Evolutionary conservation across 371 early-diverging fungal genomes (phyloP).

Genomic region (Aphelidium insulamus): DNA sequence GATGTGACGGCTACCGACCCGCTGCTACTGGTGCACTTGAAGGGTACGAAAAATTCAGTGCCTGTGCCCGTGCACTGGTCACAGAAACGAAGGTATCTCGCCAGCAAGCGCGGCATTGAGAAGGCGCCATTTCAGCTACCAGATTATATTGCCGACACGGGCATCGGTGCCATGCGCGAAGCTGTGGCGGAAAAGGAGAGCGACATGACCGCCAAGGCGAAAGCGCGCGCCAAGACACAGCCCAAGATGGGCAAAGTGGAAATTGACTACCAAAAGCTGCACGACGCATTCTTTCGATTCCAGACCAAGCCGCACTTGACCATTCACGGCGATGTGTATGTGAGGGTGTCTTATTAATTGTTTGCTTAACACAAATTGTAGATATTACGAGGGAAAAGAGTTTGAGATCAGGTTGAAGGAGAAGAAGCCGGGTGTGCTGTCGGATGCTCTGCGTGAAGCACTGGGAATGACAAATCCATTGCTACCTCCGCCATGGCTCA

Average conservation of each 20-base stretch:
- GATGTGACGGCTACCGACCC: slow-evolving; percentile 84
- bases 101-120: slow-evolving; percentile 84
- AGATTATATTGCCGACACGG: slow-evolving; percentile 90
- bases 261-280: slow-evolving; percentile 85
- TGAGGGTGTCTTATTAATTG: slow-evolving; percentile 1
- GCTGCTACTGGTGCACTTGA: slow-evolving; percentile 64
- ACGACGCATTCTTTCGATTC: slow-evolving; percentile 91
- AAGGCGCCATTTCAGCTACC: slow-evolving; percentile 90
- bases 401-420: slow-evolving; percentile 70
- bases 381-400: slow-evolving; percentile 90
- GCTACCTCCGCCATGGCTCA: slow-evolving; percentile 95
- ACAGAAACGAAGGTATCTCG: slow-evolving; percentile 83
- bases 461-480: slow-evolving; percentile 63
- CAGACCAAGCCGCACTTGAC: slow-evolving; percentile 71
- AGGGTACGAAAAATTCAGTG: slow-evolving; percentile 74
- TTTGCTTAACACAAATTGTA: slow-evolving; percentile 1
- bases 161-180: slow-evolving; percentile 87
- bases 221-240: slow-evolving; percentile 64
- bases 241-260: slow-evolving; percentile 91
- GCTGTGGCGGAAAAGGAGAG: slow-evolving; percentile 72
- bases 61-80: slow-evolving; percentile 94
- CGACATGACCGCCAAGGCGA: slow-evolving; percentile 47
- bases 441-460: slow-evolving; percentile 64
- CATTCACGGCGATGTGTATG: slow-evolving; percentile 66
- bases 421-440: slow-evolving; percentile 72